Conservation (phyloP, 495 filamentous ascomycete genomes). For the Aspergillus carlsbadensis region DNA sequence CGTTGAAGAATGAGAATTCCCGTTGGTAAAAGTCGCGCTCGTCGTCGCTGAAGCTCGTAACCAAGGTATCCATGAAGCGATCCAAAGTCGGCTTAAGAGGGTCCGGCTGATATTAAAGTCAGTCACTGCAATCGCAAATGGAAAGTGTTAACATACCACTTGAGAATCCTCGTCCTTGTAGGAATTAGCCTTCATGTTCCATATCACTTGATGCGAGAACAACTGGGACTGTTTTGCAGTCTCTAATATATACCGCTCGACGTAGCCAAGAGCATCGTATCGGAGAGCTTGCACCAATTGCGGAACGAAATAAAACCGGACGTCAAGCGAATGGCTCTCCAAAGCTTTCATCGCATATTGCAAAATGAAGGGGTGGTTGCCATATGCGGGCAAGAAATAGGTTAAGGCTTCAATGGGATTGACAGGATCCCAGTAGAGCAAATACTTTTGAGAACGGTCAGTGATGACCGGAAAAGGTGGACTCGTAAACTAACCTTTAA, state of each 20-base stretch:
- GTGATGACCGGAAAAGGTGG: too few relatives aligned
- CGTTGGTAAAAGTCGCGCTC: slow-evolving; percentile 89
- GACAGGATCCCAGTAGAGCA: slow-evolving; percentile 92
- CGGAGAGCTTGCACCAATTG: slow-evolving; percentile 97
- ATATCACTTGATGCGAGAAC: slow-evolving; percentile 99
- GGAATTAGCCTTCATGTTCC: slow-evolving; percentile 99
- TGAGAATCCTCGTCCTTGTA: slow-evolving; percentile 95
- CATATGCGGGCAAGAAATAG: slow-evolving; percentile 88
- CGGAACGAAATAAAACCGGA: slow-evolving; percentile 98
- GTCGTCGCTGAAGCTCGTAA: slow-evolving; percentile 72
- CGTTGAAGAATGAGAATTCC: slow-evolving; percentile 97
- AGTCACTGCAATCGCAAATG: slow-evolving; percentile 32
- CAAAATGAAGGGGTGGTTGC: slow-evolving; percentile 90
- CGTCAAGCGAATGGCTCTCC: slow-evolving; percentile 89
- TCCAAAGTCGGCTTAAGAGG: slow-evolving; percentile 90
- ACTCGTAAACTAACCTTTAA: slow-evolving; percentile 60
- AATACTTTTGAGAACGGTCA: too few relatives aligned
- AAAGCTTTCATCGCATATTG: slow-evolving; percentile 97
- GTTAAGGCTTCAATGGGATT: slow-evolving; percentile 91
- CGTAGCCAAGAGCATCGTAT: slow-evolving; percentile 91
- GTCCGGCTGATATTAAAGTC: slow-evolving; percentile 65
- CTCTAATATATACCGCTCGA: slow-evolving; percentile 94
- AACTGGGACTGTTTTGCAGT: slow-evolving; percentile 93
- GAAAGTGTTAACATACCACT: slow-evolving; percentile 57
- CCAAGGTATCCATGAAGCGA: slow-evolving; percentile 79